A percentile compares a stretch with the other conserved stretches of the same genome.
phyloP scores from a whole-genome alignment of 148 eudicot species.

The Dianthus caryophyllus region DNA sequence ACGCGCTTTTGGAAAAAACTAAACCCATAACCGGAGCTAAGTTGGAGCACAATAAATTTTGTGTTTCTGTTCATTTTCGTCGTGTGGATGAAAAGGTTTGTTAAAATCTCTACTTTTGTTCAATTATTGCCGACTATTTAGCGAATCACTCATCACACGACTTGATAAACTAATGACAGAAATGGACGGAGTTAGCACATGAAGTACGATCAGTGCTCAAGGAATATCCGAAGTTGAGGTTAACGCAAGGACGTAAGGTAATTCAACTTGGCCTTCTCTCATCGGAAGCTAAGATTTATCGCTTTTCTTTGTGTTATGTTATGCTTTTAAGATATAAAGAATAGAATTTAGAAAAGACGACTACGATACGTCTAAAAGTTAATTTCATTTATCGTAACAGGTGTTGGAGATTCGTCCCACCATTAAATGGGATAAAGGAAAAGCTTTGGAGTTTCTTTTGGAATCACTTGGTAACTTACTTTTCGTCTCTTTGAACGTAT shows the following conservation, averaged over 20 bases:
- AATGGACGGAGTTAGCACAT: constrained; percentile 69
- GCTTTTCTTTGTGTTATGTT: no score
- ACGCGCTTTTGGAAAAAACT: constrained; percentile 49
- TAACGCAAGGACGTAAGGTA: constrained; percentile 87
- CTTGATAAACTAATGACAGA: constrained; percentile 29
- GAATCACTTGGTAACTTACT: constrained; percentile 74
- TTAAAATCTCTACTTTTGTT: background rate
- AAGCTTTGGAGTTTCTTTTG: constrained; percentile 85
- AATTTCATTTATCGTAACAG: constrained; percentile 30
- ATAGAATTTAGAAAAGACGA: background rate
- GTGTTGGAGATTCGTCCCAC: constrained; percentile 90
- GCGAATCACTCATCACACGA: background rate
- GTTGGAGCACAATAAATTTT: constrained; percentile 89
- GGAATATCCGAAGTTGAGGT: constrained; percentile 69
- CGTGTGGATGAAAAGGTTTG: constrained; percentile 87
- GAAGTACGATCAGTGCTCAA: constrained; percentile 63
- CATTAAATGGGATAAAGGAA: constrained; percentile 97
- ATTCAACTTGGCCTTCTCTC: background rate
- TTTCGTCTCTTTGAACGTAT: background rate
- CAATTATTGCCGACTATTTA: background rate
- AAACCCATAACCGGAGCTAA: constrained; percentile 59
- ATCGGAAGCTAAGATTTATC: no score
- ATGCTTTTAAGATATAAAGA: constrained; percentile 1
- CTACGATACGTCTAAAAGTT: constrained; percentile 4
- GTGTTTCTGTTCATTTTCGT: constrained; percentile 84